Conservation (phyloP, 345 rosid species). For the Bruguiera gymnorhiza region DNA sequence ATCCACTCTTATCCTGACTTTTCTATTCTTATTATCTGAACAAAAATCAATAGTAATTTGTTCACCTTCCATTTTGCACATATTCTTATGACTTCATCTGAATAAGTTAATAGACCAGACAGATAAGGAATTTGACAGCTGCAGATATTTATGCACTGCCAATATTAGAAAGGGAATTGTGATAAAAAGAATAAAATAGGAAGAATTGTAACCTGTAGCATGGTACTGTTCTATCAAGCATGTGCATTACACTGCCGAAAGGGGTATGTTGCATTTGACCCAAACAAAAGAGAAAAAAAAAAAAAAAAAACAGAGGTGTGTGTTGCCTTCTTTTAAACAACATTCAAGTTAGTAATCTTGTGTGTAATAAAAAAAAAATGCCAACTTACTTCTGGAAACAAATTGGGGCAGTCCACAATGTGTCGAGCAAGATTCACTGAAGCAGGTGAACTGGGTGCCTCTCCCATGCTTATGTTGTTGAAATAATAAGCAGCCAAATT, state of each 20-base stretch:
- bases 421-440: constrained; percentile 76
- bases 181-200: too few relatives aligned
- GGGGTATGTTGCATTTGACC: not conserved
- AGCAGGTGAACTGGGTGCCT: constrained; percentile 73
- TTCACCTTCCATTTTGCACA: too few relatives aligned
- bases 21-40: too few relatives aligned
- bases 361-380: not conserved
- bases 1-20: too few relatives aligned
- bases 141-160: too few relatives aligned
- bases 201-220: too few relatives aligned
- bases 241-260: not conserved
- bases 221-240: not conserved
- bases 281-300: not conserved
- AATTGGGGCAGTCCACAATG: constrained; percentile 85
- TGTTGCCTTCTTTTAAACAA: not conserved
- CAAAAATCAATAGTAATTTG: too few relatives aligned
- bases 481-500: constrained; percentile 94
- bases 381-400: constrained; percentile 84
- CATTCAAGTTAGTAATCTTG: not conserved
- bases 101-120: too few relatives aligned
- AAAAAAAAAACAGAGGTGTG: not conserved
- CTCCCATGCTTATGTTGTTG: constrained; percentile 95
- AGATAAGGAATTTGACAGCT: too few relatives aligned
- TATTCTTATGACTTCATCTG: too few relatives aligned
- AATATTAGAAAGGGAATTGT: too few relatives aligned